Conservation (phyloP, 169 alveolate species). For the Amoebophrya sp. region DNA sequence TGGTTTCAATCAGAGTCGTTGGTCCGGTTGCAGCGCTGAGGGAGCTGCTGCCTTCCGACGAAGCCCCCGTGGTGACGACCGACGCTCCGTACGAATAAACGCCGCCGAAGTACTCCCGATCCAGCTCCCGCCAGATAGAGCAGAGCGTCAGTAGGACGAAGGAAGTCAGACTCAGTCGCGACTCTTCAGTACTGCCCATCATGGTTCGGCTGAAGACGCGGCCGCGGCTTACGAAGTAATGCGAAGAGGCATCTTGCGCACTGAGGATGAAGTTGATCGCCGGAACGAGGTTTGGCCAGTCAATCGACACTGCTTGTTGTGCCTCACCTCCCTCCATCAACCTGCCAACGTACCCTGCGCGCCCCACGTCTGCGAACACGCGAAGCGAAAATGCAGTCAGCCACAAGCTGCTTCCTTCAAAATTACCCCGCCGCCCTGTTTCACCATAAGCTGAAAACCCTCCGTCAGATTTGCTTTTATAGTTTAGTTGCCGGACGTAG, state of each 20-base stretch:
- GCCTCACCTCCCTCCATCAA: too few species aligned
- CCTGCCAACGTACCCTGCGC: too few species aligned
- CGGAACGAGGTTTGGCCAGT: too few species aligned
- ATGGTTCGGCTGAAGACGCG: not conserved
- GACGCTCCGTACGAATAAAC: too few species aligned
- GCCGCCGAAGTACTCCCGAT: not conserved
- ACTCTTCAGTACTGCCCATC: not conserved
- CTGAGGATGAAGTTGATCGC: too few species aligned
- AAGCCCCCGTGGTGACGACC: too few species aligned
- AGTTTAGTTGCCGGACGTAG: not conserved
- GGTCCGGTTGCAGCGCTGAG: too few species aligned
- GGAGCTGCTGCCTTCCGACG: too few species aligned
- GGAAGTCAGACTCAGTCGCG: not conserved
- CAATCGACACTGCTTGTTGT: too few species aligned
- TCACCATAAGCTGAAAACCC: too few species aligned
- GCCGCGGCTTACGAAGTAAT: not conserved
- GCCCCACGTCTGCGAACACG: not conserved
- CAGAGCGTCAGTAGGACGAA: not conserved
- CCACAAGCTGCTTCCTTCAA: not conserved
- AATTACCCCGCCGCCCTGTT: not conserved
- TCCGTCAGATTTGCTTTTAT: not conserved
- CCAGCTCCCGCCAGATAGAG: not conserved
- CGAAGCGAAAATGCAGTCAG: not conserved
- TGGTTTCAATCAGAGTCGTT: too few species aligned
- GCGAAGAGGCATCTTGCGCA: too few species aligned